Evolutionary conservation across 331 rosid species (phyloP).

Genomic region (Rhamnella rubrinervis): DNA sequence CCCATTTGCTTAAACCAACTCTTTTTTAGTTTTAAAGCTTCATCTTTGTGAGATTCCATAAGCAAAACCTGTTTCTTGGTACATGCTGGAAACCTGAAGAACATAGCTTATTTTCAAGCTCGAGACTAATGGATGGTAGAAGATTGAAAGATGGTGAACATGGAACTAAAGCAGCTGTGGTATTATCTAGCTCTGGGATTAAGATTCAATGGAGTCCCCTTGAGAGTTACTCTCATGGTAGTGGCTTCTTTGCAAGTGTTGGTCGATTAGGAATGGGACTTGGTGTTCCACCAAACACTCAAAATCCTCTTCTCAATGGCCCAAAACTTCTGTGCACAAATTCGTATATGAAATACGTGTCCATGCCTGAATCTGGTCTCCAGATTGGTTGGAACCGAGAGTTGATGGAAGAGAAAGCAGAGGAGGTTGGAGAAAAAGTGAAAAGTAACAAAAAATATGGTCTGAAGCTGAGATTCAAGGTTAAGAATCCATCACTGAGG

Average conservation of each 20-base stretch:
- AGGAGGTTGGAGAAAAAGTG: slow-evolving; percentile 38
- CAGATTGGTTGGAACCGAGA: slow-evolving; percentile 17
- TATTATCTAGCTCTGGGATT: slow-evolving; percentile 38
- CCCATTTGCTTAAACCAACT: slow-evolving; percentile 11
- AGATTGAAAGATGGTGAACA: slow-evolving; percentile 20
- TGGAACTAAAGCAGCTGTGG: slow-evolving; percentile 28
- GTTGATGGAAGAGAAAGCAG: slow-evolving; percentile 18
- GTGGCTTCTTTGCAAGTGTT: slow-evolving; percentile 67
- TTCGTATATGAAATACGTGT: slow-evolving; percentile 43
- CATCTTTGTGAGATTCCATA: neutral
- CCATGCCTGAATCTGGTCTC: slow-evolving; percentile 32
- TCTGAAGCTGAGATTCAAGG: slow-evolving; percentile 48
- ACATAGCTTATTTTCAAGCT: neutral
- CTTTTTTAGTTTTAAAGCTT: slow-evolving; percentile 4
- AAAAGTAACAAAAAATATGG: slow-evolving; percentile 29
- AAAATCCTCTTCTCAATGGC: slow-evolving; percentile 22
- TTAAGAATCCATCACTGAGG: slow-evolving; percentile 52
- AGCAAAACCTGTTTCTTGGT: slow-evolving; percentile 2
- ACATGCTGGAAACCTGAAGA: slow-evolving; percentile 9
- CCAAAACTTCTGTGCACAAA: slow-evolving; percentile 28
- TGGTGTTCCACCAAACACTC: slow-evolving; percentile 50
- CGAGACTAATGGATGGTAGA: slow-evolving; percentile 33
- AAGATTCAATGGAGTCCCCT: slow-evolving; percentile 33
- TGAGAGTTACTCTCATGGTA: slow-evolving; percentile 25
- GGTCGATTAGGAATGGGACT: slow-evolving; percentile 55